phyloP scores from a whole-genome alignment of 805 yeast genomes.

The Wickerhamiella lipophila region DNA sequence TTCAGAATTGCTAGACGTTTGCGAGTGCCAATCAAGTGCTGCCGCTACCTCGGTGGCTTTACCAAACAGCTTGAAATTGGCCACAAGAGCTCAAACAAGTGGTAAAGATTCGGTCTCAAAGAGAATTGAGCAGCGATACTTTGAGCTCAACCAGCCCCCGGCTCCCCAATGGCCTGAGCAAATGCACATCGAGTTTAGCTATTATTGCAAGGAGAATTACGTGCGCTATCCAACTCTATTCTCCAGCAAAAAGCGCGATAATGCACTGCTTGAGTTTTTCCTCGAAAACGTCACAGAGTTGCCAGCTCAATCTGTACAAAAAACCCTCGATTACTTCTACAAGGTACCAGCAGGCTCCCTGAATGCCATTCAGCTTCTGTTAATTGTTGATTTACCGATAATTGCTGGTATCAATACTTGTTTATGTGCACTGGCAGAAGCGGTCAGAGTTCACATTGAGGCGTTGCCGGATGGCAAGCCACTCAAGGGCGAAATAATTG shows the following conservation, averaged over 20 bases:
- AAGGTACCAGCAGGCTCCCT: neutral
- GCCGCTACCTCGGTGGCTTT: neutral
- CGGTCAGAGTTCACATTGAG: neutral
- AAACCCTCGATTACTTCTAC: neutral
- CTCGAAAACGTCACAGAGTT: neutral
- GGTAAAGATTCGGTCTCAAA: neutral
- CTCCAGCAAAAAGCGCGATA: neutral
- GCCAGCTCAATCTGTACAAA: neutral
- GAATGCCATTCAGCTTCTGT: neutral
- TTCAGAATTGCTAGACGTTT: neutral
- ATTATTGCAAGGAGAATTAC: neutral
- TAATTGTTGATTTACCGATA: neutral
- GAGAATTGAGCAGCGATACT: neutral
- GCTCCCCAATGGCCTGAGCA: neutral
- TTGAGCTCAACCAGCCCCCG: neutral
- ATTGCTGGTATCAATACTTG: neutral
- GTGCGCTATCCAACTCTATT: neutral
- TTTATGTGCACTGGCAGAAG: neutral
- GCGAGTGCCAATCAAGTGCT: neutral
- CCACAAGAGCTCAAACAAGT: neutral
- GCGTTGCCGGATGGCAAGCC: neutral
- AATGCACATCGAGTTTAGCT: neutral
- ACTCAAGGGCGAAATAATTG: neutral
- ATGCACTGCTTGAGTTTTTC: neutral
- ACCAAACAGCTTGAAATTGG: neutral